phyloP scores from a whole-genome alignment of 257 asterid species.

The Nicotiana tomentosiformis region DNA sequence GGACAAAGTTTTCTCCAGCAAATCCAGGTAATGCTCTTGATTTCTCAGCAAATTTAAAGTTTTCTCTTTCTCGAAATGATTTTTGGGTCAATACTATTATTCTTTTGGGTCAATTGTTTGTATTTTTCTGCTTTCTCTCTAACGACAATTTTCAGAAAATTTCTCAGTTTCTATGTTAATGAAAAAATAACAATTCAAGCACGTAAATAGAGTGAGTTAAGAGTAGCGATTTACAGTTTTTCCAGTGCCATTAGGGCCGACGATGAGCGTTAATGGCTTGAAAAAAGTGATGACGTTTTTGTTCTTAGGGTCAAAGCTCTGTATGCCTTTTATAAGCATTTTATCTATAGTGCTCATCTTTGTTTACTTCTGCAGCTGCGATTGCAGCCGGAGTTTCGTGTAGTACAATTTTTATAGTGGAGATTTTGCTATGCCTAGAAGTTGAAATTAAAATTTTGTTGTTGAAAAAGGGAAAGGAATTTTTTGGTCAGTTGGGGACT shows the following conservation, averaged over 20 bases:
- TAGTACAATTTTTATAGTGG: neutral
- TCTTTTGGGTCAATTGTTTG: too few species aligned
- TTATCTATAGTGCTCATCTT: conserved; percentile 94
- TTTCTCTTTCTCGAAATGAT: neutral
- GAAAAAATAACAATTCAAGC: neutral
- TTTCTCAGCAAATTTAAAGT: too few species aligned
- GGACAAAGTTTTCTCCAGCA: too few species aligned
- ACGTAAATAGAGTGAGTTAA: neutral
- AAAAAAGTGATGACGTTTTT: conserved; percentile 88
- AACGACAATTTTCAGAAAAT: neutral
- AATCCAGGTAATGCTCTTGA: too few species aligned
- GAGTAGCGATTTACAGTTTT: conserved; percentile 54
- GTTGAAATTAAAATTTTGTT: neutral
- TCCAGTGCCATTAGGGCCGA: conserved; percentile 97
- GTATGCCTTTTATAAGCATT: conserved; percentile 97
- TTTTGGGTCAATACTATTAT: neutral
- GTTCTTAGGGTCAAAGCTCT: conserved; percentile 99
- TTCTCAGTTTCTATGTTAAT: neutral
- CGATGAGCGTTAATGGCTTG: conserved; percentile 91
- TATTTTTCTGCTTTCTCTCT: neutral
- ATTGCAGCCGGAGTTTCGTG: neutral
- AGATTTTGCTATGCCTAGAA: too few species aligned
- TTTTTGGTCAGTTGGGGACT: neutral
- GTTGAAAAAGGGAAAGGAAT: neutral
- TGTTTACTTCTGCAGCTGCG: neutral